Evolutionary conservation across 208 protist species (phyloP).

Genomic region (Leptomonas pyrrhocoris): DNA sequence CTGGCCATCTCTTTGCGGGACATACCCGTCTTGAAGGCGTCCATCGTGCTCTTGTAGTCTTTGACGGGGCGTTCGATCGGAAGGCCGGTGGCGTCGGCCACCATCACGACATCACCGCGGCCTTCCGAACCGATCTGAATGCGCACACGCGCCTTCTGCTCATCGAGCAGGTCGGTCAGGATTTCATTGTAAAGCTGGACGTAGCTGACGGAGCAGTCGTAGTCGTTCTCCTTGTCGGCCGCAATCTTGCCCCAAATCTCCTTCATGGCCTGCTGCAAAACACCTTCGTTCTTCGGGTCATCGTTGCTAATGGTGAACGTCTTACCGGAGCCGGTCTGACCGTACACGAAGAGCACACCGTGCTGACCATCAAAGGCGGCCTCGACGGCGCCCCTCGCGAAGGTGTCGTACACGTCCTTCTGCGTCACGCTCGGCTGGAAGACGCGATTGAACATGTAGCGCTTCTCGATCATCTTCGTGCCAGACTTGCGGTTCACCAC

Average conservation of each 20-base stretch:
- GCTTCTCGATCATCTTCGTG: slow-evolving; percentile 43
- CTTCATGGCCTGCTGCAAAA: slow-evolving; percentile 80
- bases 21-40: slow-evolving; percentile 81
- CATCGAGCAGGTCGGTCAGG: slow-evolving; percentile 82
- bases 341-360: slow-evolving; percentile 91
- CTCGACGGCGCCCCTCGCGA: slow-evolving; percentile 80
- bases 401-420: slow-evolving; percentile 76
- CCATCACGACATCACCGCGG: slow-evolving; percentile 79
- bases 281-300: slow-evolving; percentile 80
- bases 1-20: slow-evolving; percentile 86
- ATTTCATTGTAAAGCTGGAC: slow-evolving; percentile 93
- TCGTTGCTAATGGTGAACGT: slow-evolving; percentile 93
- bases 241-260: slow-evolving; percentile 75
- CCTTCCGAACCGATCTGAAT: slow-evolving; percentile 82
- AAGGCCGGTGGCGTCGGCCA: slow-evolving; percentile 62
- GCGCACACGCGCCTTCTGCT: slow-evolving; percentile 68
- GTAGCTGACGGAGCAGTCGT: slow-evolving; percentile 82
- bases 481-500: slow-evolving; percentile 56
- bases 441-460: slow-evolving; percentile 78
- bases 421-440: slow-evolving; percentile 62
- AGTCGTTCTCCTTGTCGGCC: slow-evolving; percentile 73
- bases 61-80: slow-evolving; percentile 64
- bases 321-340: slow-evolving; percentile 91
- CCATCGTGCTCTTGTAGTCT: slow-evolving; percentile 74
- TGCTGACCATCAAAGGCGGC: slow-evolving; percentile 89